phyloP scores from a whole-genome alignment of 1,284 basidiomycete species.

The Boletus semigastroideus region DNA sequence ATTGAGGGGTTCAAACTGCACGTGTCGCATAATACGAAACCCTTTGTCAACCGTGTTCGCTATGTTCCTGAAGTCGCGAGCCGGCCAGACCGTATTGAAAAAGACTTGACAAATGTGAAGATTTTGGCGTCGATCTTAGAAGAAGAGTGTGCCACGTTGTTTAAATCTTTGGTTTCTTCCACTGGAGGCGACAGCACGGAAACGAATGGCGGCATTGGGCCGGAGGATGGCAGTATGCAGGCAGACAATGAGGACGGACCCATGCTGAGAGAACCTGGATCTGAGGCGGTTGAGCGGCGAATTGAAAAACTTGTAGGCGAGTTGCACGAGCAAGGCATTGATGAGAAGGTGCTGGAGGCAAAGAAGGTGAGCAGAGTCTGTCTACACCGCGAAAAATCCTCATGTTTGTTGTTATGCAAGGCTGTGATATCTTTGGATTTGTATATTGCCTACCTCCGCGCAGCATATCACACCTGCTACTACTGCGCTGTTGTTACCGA shows the following conservation, averaged over 20 bases:
- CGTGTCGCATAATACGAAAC: slow-evolving; percentile 78
- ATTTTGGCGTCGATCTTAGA: slow-evolving; percentile 72
- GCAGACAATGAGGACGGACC: slow-evolving; percentile 52
- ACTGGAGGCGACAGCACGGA: slow-evolving; percentile 28
- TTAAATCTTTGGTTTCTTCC: slow-evolving; percentile 36
- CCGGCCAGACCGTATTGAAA: slow-evolving; percentile 72
- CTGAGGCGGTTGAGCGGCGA: slow-evolving; percentile 70
- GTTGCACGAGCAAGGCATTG: slow-evolving; percentile 61
- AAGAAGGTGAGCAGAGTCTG: slow-evolving; percentile 57
- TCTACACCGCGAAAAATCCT: slow-evolving; percentile 18
- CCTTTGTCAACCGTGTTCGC: slow-evolving; percentile 76
- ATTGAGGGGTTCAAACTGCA: slow-evolving; percentile 93
- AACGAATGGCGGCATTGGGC: slow-evolving; percentile 31
- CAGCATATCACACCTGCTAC: slow-evolving; percentile 89
- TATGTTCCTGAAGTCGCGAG: slow-evolving; percentile 81
- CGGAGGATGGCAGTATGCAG: slow-evolving; percentile 38
- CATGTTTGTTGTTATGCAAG: slow-evolving; percentile 38
- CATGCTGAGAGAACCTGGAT: slow-evolving; percentile 60
- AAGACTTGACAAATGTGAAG: slow-evolving; percentile 76
- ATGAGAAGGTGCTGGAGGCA: slow-evolving; percentile 61
- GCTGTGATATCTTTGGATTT: slow-evolving; percentile 77
- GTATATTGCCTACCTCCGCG: slow-evolving; percentile 81
- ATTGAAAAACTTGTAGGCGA: slow-evolving; percentile 72
- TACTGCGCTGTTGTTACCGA: slow-evolving; percentile 92
- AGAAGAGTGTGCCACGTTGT: slow-evolving; percentile 56